A percentile compares a stretch with the other conserved stretches of the same genome.
These are phyloP conservation scores for Russula dissimulans DNA, from an alignment of 768 basidiomycete species.

Conservation along the genomic window DNA sequence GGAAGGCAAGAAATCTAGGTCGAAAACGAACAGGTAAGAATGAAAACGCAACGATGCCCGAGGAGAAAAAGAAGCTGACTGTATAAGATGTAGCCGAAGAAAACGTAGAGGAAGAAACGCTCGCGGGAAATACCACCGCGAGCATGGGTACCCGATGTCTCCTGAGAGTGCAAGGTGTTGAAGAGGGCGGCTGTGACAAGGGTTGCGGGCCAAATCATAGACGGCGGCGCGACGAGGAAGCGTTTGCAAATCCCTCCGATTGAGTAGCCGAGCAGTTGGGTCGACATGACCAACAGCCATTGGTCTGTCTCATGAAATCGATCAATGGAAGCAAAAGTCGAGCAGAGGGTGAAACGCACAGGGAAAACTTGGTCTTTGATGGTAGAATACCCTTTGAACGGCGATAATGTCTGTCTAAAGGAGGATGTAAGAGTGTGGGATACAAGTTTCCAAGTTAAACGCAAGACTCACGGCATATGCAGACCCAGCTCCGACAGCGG, in stretches of 20 bases:
- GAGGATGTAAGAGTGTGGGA: background rate
- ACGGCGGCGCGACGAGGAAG: slow-evolving; percentile 36
- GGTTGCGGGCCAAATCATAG: slow-evolving; percentile 39
- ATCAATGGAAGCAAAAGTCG: background rate
- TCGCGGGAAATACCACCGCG: slow-evolving; percentile 43
- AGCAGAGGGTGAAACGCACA: slow-evolving; percentile 17
- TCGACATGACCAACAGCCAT: slow-evolving; percentile 35
- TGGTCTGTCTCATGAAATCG: slow-evolving; percentile 20
- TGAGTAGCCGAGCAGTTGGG: slow-evolving; percentile 35
- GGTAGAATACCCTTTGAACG: slow-evolving; percentile 39
- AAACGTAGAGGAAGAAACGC: slow-evolving; percentile 41
- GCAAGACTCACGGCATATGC: slow-evolving; percentile 26
- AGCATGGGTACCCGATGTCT: slow-evolving; percentile 35
- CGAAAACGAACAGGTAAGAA: background rate
- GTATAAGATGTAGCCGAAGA: slow-evolving; percentile 29
- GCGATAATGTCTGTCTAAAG: slow-evolving; percentile 35
- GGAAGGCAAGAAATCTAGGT: background rate
- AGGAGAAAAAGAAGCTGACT: slow-evolving; percentile 56
- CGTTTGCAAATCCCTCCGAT: slow-evolving; percentile 37
- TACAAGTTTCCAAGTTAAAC: background rate
- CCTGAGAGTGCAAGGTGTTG: slow-evolving; percentile 33
- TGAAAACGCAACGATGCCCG: slow-evolving; percentile 35
- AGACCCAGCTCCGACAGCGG: slow-evolving; percentile 27
- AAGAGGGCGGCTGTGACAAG: slow-evolving; percentile 37
- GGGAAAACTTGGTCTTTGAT: slow-evolving; percentile 29